Base-by-base conservation (phyloP, 208 protist genomes). In the Wallacemonas sp. region DNA sequence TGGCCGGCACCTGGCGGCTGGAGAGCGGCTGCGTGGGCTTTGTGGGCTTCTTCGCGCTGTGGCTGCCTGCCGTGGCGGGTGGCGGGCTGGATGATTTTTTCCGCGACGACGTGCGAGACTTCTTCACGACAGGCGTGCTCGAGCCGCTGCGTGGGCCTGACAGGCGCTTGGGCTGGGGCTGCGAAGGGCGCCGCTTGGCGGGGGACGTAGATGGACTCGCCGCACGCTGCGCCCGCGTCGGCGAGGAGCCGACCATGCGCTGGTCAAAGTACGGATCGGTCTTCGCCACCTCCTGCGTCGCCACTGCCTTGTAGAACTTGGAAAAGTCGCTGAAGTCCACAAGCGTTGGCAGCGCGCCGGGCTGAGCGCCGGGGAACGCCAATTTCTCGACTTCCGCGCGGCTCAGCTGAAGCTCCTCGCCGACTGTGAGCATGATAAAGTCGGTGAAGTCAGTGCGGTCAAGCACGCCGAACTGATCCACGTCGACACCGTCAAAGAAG, bases 251-350 rank as follows among this genome's bases (percentile, higher is more conserved):
- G 9, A 62, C 3, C 14, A 42, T 60, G 28, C 68, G 66, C 45
- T 58, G 39, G 39, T 70, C 68, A 53, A 76, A 74, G 44, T 46
- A 49, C 42, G 24, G 42, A 59, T 80, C 75, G 36, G 80, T 68
- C 66, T 68, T 74, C 49, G 62, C 49, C 45, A 84, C 44, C 42
- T 86, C 80, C 49, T 71, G 67, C 68, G 80, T 46, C 19, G 83
- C 83, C 27, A 90, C 64, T 11, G 66, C 61, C 62, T 80, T 83
- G 68, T 80, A 84, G 59, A 91, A 88, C 70, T 77, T 87, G 14
- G 68, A 71, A 47, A 91, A 88, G 66, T 88, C 84, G 61, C 78
- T 84, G 68, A 91, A 91, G 65, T 91, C 80, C 0, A 91, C 75
- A 21, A 88, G 36, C 39, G 62, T 64, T 8, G 84, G 81, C 38